Percentiles rank a stretch among this genome's conserved stretches.
Evolutionary conservation across 2,329 filamentous ascomycete species (phyloP).

Genomic region (Alternaria solani): DNA sequence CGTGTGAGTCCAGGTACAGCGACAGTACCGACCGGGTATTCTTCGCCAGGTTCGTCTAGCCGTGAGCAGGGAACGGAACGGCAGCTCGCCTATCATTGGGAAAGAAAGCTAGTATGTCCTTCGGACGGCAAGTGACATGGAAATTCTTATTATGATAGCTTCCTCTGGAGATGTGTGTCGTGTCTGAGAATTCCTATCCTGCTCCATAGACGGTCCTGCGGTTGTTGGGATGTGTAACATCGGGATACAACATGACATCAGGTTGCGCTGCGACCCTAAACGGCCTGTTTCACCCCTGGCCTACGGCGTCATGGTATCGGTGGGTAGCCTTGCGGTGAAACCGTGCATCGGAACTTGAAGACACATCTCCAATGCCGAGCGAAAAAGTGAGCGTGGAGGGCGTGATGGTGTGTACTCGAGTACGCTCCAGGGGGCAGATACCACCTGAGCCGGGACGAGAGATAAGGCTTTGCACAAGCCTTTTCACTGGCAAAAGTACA

Average conservation of each 20-base stretch:
- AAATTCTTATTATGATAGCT: not conserved
- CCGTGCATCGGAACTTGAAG: slow-evolving; percentile 4
- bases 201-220: not conserved
- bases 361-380: not conserved
- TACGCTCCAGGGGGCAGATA: slow-evolving; percentile 29
- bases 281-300: slow-evolving; percentile 1
- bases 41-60: not conserved
- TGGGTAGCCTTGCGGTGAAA: not conserved
- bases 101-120: not conserved
- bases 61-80: not conserved
- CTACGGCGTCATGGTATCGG: not conserved
- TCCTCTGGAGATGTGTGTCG: not conserved
- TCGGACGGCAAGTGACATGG: not conserved
- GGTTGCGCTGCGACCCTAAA: slow-evolving; percentile 8
- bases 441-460: slow-evolving; percentile 38
- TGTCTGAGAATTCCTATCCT: not conserved
- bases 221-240: slow-evolving; percentile 18
- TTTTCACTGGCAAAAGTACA: slow-evolving; percentile 1
- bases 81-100: not conserved
- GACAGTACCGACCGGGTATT: not conserved
- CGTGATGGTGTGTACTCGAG: slow-evolving; percentile 17
- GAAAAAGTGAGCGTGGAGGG: slow-evolving; percentile 6
- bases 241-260: slow-evolving; percentile 16
- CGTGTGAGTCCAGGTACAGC: not conserved
- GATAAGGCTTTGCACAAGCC: slow-evolving; percentile 19